These are phyloP conservation scores for Rosa persica DNA, from an alignment of 306 rosid species.

Conservation along the genomic window DNA sequence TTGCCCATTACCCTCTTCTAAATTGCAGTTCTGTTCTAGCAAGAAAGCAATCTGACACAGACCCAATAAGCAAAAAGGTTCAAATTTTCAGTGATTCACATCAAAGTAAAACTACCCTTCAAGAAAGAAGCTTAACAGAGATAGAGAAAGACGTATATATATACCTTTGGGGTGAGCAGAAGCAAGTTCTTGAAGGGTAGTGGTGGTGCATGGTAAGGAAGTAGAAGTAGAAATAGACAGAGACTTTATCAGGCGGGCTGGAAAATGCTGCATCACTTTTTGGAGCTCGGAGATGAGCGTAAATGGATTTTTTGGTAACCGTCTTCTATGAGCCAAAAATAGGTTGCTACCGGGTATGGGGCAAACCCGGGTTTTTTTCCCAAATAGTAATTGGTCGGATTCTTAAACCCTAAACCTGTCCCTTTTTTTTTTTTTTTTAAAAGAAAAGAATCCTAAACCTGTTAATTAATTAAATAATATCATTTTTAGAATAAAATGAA, in stretches of 20 bases:
- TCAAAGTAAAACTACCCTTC: background rate
- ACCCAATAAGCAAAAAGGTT: constrained; percentile 22
- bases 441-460: too few relatives aligned
- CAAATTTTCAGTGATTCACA: background rate
- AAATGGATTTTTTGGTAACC: background rate
- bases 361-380: background rate
- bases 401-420: background rate
- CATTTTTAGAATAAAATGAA: too few relatives aligned
- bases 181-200: constrained; percentile 67
- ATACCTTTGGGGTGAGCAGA: constrained; percentile 63
- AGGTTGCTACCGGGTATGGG: background rate
- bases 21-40: background rate
- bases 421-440: too few relatives aligned
- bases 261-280: constrained; percentile 53
- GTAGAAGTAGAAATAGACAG: constrained; percentile 38
- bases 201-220: constrained; percentile 47
- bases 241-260: constrained; percentile 52
- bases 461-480: too few relatives aligned
- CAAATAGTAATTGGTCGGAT: background rate
- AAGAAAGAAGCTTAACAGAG: background rate
- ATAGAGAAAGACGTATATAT: background rate
- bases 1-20: background rate
- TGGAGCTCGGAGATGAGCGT: background rate
- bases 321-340: background rate
- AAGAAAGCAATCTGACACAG: background rate